A percentile compares a stretch with the other conserved stretches of the same genome.
Conservation (phyloP, 108 stramenopile genomes). For the Cylindrotheca fusiformis region DNA sequence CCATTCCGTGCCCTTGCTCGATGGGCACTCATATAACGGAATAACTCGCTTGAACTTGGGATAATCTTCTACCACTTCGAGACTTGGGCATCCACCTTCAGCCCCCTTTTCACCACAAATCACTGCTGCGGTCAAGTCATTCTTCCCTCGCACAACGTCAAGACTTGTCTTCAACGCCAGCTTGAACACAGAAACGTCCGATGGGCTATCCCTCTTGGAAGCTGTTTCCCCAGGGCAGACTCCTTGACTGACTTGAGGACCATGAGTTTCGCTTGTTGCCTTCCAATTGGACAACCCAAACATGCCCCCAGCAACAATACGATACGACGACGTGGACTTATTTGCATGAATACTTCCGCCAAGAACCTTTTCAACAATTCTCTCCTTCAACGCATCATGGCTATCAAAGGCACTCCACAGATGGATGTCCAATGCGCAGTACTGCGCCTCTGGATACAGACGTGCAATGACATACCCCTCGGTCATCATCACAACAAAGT, state of each 20-base stretch:
- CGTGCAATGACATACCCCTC: slow-evolving; percentile 40
- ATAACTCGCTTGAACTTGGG: background rate
- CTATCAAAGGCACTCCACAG: slow-evolving; percentile 50
- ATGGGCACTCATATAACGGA: background rate
- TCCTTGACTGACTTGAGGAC: background rate
- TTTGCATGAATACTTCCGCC: slow-evolving; percentile 10
- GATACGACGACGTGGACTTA: slow-evolving; percentile 40
- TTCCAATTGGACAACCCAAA: slow-evolving; percentile 70
- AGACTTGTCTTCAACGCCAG: background rate
- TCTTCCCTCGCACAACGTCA: background rate
- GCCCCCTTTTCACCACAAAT: background rate
- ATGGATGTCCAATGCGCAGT: slow-evolving; percentile 45
- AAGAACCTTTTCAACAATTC: slow-evolving; percentile 29
- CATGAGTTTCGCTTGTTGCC: slow-evolving; percentile 45
- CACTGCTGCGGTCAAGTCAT: background rate
- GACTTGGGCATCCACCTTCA: background rate
- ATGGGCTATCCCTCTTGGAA: background rate
- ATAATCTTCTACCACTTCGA: background rate
- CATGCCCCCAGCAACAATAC: slow-evolving; percentile 74
- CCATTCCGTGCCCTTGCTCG: background rate
- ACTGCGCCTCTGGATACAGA: slow-evolving; percentile 15
- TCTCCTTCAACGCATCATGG: slow-evolving; percentile 20
- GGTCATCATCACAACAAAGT: slow-evolving; percentile 18
- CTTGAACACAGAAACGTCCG: background rate
- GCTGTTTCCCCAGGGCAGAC: background rate